Evolutionary conservation across 1,284 basidiomycete genomes (phyloP).

Genomic region (Ceratobasidium sp.): DNA sequence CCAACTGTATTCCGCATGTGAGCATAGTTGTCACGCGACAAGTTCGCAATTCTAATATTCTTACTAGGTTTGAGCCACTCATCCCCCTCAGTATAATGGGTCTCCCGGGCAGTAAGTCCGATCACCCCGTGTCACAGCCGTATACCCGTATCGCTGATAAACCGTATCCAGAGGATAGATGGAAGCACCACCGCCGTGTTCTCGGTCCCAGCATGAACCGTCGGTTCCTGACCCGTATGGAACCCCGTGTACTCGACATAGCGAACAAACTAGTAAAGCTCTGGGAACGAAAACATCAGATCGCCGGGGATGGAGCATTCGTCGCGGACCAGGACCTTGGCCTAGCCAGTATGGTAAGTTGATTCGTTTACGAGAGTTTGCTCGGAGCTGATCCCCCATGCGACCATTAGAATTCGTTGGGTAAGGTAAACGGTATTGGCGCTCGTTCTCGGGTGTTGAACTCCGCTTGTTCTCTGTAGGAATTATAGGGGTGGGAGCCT

Average conservation of each 20-base stretch:
- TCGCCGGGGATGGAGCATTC: not conserved
- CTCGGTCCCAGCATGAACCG: not conserved
- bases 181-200: conserved; percentile 21
- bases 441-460: too few relatives aligned
- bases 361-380: too few relatives aligned
- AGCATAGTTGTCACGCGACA: not conserved
- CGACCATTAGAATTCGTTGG: too few relatives aligned
- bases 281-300: conserved; percentile 11
- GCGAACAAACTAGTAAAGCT: not conserved
- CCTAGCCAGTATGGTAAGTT: not conserved
- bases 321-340: not conserved
- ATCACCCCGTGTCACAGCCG: not conserved
- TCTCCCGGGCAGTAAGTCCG: conserved; percentile 14
- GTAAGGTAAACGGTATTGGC: too few relatives aligned
- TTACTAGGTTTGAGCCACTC: conserved; percentile 14
- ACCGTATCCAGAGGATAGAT: not conserved
- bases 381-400: too few relatives aligned
- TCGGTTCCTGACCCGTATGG: conserved; percentile 10
- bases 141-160: not conserved
- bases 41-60: not conserved
- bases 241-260: not conserved
- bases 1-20: not conserved
- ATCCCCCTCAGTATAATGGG: conserved; percentile 8
- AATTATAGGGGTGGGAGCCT: not conserved
- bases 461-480: not conserved